Base-by-base conservation (phyloP, 2,329 filamentous ascomycete genomes). In the Aspergillus flavus region DNA sequence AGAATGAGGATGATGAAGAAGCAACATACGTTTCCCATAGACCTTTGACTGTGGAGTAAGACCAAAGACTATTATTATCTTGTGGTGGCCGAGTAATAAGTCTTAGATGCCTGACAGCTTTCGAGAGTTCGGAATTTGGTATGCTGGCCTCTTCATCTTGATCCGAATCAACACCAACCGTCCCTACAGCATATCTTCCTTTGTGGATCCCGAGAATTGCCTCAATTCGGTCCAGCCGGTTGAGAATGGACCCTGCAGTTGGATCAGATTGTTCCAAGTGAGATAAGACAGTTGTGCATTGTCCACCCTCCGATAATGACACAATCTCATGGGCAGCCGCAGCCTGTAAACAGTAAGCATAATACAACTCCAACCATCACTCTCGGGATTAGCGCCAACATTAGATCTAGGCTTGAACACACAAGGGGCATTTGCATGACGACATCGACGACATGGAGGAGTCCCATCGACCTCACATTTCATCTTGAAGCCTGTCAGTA, bases 381-480 rank as follows among this genome's bases (percentile, higher is more conserved):
- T 50, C 46, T 19, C 14, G n/a, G 16, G 12, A 16, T 12, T 12
- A 53, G 39, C 28, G 66, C 68, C 55, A 61, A 74, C 72, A 69
- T 74, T 74, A 11, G 72, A 71, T 41, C 72, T 66, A n/a, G 72
- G 72, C 52, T 70, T 73, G 57, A 74, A 74, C 21, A 74, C 55
- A 59, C 72, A 73, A 21, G 66, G 14, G 11, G 65, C 46, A 28
- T 69, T 66, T 36, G 66, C 68, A 32, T 69, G 69, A 41, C 67
- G 66, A 56, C 72, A 74, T 57, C 72, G 69, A 36, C 72, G 72
- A 63, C 72, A 74, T 28, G 72, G 72, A 52, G 72, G 71, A 56
- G 63, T 41, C 6, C 70, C 70, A 34, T 71, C 68, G 16, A 74
- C 69, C 56, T 72, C 72, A 59, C 72, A 73, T 73, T 72, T 71